phyloP scores from a whole-genome alignment of 2,329 filamentous ascomycete genomes.

The Trichocomaceae sp. region DNA sequence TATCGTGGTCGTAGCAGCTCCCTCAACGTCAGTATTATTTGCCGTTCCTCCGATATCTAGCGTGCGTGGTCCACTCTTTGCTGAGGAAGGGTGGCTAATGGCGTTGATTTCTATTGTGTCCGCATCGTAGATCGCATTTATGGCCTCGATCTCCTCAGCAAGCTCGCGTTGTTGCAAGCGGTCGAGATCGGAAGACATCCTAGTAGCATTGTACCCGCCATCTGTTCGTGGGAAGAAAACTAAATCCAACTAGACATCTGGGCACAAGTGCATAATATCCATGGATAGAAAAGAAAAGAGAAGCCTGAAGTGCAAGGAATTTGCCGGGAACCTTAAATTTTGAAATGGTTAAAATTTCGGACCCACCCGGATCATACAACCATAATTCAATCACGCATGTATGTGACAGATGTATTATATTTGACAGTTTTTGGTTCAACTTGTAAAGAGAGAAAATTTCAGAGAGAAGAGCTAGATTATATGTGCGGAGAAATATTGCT shows the following conservation, averaged over 20 bases:
- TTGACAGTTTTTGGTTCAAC: too few relatives aligned
- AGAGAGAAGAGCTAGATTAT: not conserved
- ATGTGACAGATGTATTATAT: too few relatives aligned
- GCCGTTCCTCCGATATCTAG: conserved; percentile 23
- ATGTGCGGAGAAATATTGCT: not conserved
- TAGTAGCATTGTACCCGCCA: not conserved
- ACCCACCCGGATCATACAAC: not conserved
- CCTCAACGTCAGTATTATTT: not conserved
- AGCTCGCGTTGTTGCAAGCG: conserved; percentile 33
- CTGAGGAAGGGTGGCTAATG: conserved; percentile 14
- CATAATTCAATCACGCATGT: too few relatives aligned
- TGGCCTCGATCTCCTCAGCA: conserved; percentile 42
- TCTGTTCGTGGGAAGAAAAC: not conserved
- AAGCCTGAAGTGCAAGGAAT: not conserved
- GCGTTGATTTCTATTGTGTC: conserved; percentile 50
- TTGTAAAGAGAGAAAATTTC: not conserved
- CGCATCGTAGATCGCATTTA: conserved; percentile 56
- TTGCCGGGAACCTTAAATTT: not conserved
- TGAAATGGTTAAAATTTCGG: not conserved
- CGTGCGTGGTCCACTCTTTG: conserved; percentile 18
- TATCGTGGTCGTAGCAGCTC: conserved; percentile 34
- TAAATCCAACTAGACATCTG: not conserved
- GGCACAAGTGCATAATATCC: not conserved
- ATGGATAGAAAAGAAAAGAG: not conserved
- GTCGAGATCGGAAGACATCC: conserved; percentile 18